Percentiles rank a stretch among this genome's conserved stretches.
These are phyloP conservation scores for Penicillium cinerascens DNA, from an alignment of 495 filamentous ascomycete species.

Conservation along the genomic window DNA sequence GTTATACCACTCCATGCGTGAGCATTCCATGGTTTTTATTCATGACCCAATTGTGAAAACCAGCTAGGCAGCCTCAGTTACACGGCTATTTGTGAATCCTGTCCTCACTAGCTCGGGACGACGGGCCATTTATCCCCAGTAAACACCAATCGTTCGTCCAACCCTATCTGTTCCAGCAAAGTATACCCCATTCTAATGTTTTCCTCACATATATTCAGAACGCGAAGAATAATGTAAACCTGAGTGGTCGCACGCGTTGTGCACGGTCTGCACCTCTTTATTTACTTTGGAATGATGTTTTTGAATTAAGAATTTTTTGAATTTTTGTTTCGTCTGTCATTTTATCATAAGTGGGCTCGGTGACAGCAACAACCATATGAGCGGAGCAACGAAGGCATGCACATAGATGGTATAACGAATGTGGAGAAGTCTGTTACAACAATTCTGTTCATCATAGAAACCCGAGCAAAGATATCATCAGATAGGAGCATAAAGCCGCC, in stretches of 20 bases:
- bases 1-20: neutral
- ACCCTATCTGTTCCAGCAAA: too few species aligned
- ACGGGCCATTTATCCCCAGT: too few species aligned
- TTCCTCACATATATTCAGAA: too few species aligned
- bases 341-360: neutral
- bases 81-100: too few species aligned
- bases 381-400: neutral
- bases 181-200: too few species aligned
- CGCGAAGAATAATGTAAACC: too few species aligned
- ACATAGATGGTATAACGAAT: neutral
- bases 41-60: neutral
- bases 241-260: too few species aligned
- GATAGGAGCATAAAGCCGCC: constrained; percentile 2
- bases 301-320: neutral
- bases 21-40: neutral
- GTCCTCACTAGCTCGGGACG: too few species aligned
- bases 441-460: constrained; percentile 18
- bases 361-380: neutral
- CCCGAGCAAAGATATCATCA: constrained; percentile 5
- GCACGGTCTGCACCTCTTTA: too few species aligned
- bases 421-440: constrained; percentile 4
- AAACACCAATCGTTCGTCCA: too few species aligned
- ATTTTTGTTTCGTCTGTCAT: neutral
- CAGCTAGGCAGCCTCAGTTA: too few species aligned
- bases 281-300: neutral